phyloP scores from a whole-genome alignment of 2,329 filamentous ascomycete species.

The Endoconidiophora polonica region DNA sequence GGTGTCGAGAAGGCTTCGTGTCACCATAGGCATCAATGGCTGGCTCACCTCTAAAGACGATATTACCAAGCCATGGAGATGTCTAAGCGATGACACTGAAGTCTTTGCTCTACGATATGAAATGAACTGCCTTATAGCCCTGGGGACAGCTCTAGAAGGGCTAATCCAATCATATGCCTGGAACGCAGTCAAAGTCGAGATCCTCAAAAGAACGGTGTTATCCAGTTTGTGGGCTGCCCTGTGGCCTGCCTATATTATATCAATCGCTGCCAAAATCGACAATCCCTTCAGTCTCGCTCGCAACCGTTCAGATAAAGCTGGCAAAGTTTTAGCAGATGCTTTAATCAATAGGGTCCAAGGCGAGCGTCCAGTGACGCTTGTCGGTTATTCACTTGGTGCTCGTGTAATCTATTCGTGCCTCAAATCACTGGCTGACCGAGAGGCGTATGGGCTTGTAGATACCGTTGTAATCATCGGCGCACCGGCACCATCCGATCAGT shows the following conservation, averaged over 20 bases:
- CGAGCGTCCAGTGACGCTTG: slow-evolving; percentile 60
- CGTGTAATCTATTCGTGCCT: slow-evolving; percentile 72
- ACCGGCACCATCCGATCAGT: slow-evolving; percentile 53
- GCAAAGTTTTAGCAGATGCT: slow-evolving; percentile 63
- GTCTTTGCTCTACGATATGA: slow-evolving; percentile 77
- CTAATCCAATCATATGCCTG: slow-evolving; percentile 63
- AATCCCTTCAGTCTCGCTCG: slow-evolving; percentile 70
- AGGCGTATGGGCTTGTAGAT: slow-evolving; percentile 71
- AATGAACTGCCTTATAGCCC: slow-evolving; percentile 55
- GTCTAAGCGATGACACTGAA: slow-evolving; percentile 54
- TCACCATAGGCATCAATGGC: slow-evolving; percentile 75
- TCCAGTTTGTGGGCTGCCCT: slow-evolving; percentile 50
- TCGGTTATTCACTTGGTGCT: slow-evolving; percentile 71
- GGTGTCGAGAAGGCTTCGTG: slow-evolving; percentile 37
- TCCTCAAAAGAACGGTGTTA: slow-evolving; percentile 56
- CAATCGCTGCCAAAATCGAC: slow-evolving; percentile 52
- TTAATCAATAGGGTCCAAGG: slow-evolving; percentile 69
- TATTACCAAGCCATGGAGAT: slow-evolving; percentile 63
- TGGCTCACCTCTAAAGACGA: slow-evolving; percentile 67
- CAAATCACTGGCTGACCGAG: slow-evolving; percentile 55
- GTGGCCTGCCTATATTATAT: slow-evolving; percentile 52
- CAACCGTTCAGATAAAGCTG: slow-evolving; percentile 64
- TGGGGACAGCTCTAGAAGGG: slow-evolving; percentile 55
- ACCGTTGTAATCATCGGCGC: slow-evolving; percentile 69
- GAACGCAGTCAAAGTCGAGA: slow-evolving; percentile 54